Evolutionary conservation across 2,329 filamentous ascomycete genomes (phyloP).

Genomic region (Fusarium sp.): DNA sequence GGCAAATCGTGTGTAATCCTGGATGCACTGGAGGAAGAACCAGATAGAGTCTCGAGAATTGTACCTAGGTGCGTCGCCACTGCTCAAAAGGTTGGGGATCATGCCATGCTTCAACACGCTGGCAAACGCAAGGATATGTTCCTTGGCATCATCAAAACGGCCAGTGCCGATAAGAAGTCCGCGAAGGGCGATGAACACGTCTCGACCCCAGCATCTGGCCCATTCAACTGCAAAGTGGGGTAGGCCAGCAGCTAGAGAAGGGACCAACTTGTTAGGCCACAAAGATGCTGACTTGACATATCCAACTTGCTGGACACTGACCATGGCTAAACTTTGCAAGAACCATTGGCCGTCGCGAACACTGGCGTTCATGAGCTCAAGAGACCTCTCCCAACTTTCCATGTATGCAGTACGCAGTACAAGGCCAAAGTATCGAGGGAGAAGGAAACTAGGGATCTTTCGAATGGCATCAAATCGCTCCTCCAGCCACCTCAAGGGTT

Average conservation of each 20-base stretch:
- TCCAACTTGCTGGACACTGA: slow-evolving; percentile 91
- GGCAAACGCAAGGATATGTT: slow-evolving; percentile 94
- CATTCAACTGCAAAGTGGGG: slow-evolving; percentile 95
- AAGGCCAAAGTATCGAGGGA: slow-evolving; percentile 93
- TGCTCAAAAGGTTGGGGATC: slow-evolving; percentile 94
- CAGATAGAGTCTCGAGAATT: slow-evolving; percentile 97
- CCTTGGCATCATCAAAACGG: slow-evolving; percentile 87
- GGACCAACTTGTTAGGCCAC: slow-evolving; percentile 86
- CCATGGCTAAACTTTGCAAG: slow-evolving; percentile 87
- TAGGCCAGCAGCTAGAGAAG: slow-evolving; percentile 89
- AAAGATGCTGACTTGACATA: slow-evolving; percentile 91
- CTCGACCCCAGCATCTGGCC: slow-evolving; percentile 97
- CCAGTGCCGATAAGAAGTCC: slow-evolving; percentile 93
- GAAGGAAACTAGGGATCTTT: slow-evolving; percentile 85
- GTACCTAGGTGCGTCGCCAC: slow-evolving; percentile 88
- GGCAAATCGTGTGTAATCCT: slow-evolving; percentile 88
- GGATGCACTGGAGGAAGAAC: slow-evolving; percentile 97
- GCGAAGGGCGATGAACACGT: slow-evolving; percentile 95
- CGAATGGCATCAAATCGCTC: slow-evolving; percentile 89
- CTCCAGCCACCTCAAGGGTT: slow-evolving; percentile 82
- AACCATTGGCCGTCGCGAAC: slow-evolving; percentile 88
- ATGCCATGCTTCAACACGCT: slow-evolving; percentile 98
- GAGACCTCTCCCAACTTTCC: slow-evolving; percentile 81
- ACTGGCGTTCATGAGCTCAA: slow-evolving; percentile 83
- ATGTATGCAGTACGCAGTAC: slow-evolving; percentile 89